Evolutionary conservation across 2,329 filamentous ascomycete species (phyloP), one percentile per base, ranked within the genome.

Genomic region (Pyrenophora tritici-repentis): DNA sequence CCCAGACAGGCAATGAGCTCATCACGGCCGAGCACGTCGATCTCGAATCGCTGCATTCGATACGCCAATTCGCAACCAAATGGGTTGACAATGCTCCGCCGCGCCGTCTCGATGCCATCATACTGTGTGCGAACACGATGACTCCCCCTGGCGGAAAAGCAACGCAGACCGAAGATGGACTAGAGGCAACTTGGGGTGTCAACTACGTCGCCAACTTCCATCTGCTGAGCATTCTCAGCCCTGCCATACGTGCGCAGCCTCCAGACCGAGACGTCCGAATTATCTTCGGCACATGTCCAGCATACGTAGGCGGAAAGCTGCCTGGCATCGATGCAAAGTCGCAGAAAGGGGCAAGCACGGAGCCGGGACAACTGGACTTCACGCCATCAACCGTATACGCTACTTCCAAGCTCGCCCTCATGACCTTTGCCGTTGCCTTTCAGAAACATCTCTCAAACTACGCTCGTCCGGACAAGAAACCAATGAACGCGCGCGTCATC

Each of bases 201-300:
- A 99, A 99, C 71, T 99, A 91, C 73, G 82, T 99, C 33, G 88
- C 91, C 57, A 97, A 97, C 73, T 97, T 97, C 76, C 95, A 99
- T 68, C 81, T 99, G 3, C 81, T 99, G 37, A 90, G 89, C 59
- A 95, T 99, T 24, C 80, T 99, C 31, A 94, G 88, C 62, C 94
- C 94, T 0, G 93, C 94, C 0, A 81, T 99, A 53, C 85, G 91
- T 59, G 91, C 89, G 1, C 94, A 99, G 74, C 94, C 94, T 2
- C 86, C 95, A 47, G 94, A 99, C 72, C 85, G 94, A 64, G 94
- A 99, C 72, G 91, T 99, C 13, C 83, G 94, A 55, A 83, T 99
- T 55, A 82, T 99, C 49, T 85, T 97, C 59, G 81, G 89, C 1
- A 95, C 90, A 0, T 99, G 95, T 72, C 87, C 90, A 16, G 87